These are phyloP conservation scores for Neonectria punicea DNA, from an alignment of 2,329 filamentous ascomycete genomes.

Conservation along the genomic window DNA sequence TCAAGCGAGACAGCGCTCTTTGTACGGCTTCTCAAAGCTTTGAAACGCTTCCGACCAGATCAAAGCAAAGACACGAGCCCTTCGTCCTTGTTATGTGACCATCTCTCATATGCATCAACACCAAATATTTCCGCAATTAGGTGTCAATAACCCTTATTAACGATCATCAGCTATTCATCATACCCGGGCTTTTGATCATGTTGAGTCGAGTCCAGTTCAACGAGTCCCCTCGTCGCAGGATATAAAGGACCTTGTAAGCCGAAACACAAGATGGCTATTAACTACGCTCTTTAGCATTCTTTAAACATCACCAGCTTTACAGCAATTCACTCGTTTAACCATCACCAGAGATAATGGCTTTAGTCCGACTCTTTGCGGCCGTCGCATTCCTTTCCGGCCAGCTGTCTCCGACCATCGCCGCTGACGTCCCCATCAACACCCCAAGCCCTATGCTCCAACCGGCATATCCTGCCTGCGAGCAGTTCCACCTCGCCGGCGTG, in stretches of 20 bases:
- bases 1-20: not conserved
- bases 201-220: not conserved
- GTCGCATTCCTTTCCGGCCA: not conserved
- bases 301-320: not conserved
- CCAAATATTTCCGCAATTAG: not conserved
- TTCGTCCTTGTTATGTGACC: not conserved
- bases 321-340: not conserved
- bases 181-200: not conserved
- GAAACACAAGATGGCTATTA: too few species aligned
- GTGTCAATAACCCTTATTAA: constrained; percentile 4
- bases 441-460: constrained; percentile 24
- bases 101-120: not conserved
- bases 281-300: not conserved
- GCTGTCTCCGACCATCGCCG: not conserved
- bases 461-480: constrained; percentile 16
- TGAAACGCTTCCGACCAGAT: not conserved
- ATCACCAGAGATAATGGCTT: not conserved
- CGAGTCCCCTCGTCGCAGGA: not conserved
- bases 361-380: not conserved
- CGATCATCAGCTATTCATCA: not conserved
- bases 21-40: not conserved
- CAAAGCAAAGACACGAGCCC: not conserved
- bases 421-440: constrained; percentile 21
- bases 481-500: constrained; percentile 18
- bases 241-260: not conserved